Percentiles rank a stretch among this genome's conserved stretches.
Evolutionary conservation across 1,284 basidiomycete genomes (phyloP).

Genomic region (Psilocybe mexicana): DNA sequence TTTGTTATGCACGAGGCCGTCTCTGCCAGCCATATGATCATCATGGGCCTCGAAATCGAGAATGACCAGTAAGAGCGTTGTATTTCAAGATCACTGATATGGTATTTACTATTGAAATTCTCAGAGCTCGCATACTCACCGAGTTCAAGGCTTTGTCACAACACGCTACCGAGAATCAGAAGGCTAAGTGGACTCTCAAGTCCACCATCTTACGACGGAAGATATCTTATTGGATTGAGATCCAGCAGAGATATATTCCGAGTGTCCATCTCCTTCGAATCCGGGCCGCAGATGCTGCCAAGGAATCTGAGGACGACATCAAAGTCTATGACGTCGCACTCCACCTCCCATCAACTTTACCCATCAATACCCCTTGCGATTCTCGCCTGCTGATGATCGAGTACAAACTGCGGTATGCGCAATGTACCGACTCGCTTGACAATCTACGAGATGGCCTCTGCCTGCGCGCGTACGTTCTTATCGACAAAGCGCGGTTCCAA

Average conservation of each 20-base stretch:
- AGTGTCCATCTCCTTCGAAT: not conserved
- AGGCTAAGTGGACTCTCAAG: not conserved
- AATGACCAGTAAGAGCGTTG: conserved; percentile 5
- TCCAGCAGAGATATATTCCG: conserved; percentile 6
- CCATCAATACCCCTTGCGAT: not conserved
- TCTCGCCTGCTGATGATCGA: not conserved
- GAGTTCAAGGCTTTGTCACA: not conserved
- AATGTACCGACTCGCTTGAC: conserved; percentile 12
- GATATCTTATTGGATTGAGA: conserved; percentile 4
- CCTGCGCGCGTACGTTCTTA: conserved; percentile 8
- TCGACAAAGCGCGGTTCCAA: conserved; percentile 14
- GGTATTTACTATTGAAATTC: not conserved
- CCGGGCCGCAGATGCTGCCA: not conserved
- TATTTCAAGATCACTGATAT: not conserved
- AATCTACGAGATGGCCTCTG: conserved; percentile 13
- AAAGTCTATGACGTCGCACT: not conserved
- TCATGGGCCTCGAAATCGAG: conserved; percentile 8
- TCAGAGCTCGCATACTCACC: not conserved
- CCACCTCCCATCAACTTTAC: conserved; percentile 1
- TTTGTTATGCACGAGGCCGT: conserved; percentile 11
- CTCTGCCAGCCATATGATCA: conserved; percentile 11
- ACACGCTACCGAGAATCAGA: conserved; percentile 2
- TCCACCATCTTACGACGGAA: not conserved
- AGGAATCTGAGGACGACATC: not conserved
- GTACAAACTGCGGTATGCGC: conserved; percentile 10